phyloP scores from a whole-genome alignment of 1,139 yeast genomes.

The Pichia inconspicua region DNA sequence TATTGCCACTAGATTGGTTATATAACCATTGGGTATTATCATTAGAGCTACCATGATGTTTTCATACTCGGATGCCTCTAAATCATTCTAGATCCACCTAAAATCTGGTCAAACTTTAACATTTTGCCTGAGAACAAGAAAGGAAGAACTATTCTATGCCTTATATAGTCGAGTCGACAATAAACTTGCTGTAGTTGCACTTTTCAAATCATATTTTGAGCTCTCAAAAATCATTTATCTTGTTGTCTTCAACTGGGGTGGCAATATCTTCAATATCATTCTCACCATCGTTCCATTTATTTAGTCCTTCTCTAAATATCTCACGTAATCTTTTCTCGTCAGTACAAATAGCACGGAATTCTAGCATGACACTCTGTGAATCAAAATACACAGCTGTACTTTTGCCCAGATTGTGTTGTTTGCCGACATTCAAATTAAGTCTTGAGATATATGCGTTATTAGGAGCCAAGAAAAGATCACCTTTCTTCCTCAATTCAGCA shows the following conservation, averaged over 20 bases:
- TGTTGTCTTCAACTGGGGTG: neutral
- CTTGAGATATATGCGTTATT: constrained; percentile 68
- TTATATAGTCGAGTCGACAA: no score
- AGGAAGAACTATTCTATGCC: no score
- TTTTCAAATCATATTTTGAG: no score
- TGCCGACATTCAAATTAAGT: constrained; percentile 36
- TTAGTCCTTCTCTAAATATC: constrained; percentile 54
- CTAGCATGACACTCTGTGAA: constrained; percentile 66
- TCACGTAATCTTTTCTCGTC: constrained; percentile 39
- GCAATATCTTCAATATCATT: constrained; percentile 6
- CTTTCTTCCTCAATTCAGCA: constrained; percentile 78
- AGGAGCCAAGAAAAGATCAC: constrained; percentile 75
- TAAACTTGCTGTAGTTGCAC: no score
- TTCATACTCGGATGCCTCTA: no score
- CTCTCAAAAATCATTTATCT: no score
- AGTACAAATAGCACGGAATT: constrained; percentile 57
- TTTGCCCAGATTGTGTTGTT: constrained; percentile 18
- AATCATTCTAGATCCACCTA: no score
- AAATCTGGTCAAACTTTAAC: no score
- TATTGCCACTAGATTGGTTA: no score
- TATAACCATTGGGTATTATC: no score
- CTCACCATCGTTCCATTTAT: constrained; percentile 32
- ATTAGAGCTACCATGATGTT: no score
- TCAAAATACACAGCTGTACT: constrained; percentile 36
- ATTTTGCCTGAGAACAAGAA: no score